These are phyloP conservation scores for Trichoderma asperellum DNA, from an alignment of 2,329 filamentous ascomycete genomes.

Conservation along the genomic window DNA sequence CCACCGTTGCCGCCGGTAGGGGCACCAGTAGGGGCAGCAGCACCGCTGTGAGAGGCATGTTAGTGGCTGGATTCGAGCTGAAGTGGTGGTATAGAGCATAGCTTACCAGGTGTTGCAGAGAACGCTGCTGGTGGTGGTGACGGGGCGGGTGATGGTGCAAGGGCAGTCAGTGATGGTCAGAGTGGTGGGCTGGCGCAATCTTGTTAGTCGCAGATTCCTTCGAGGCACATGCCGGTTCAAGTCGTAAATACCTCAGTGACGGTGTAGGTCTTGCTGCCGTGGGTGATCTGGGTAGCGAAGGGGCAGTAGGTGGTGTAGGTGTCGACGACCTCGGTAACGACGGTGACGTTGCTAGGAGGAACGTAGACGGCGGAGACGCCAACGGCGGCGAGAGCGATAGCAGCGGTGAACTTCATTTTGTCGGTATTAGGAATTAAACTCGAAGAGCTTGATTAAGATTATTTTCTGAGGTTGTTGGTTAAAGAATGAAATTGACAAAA, in stretches of 20 bases:
- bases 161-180: slow-evolving; percentile 74
- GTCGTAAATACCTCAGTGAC: slow-evolving; percentile 61
- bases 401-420: slow-evolving; percentile 68
- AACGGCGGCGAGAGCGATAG: slow-evolving; percentile 56
- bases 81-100: background rate
- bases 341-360: slow-evolving; percentile 52
- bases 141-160: slow-evolving; percentile 67
- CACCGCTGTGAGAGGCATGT: slow-evolving; percentile 39
- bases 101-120: slow-evolving; percentile 59
- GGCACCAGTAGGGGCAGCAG: slow-evolving; percentile 38
- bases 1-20: slow-evolving; percentile 36
- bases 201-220: slow-evolving; percentile 3
- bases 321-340: slow-evolving; percentile 68
- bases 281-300: slow-evolving; percentile 63
- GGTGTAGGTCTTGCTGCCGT: slow-evolving; percentile 69
- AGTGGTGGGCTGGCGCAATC: slow-evolving; percentile 54
- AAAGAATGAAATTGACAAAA: slow-evolving; percentile 65
- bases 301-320: slow-evolving; percentile 75
- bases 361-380: slow-evolving; percentile 52
- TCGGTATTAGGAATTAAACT: slow-evolving; percentile 51
- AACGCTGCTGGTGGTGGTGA: slow-evolving; percentile 56
- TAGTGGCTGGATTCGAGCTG: slow-evolving; percentile 29
- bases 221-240: background rate
- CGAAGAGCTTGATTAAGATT: slow-evolving; percentile 42
- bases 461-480: slow-evolving; percentile 34